Evolutionary conservation across 495 filamentous ascomycete genomes (phyloP), one percentile per base, ranked within the genome.

Genomic region (Usnea hakonensis): DNA sequence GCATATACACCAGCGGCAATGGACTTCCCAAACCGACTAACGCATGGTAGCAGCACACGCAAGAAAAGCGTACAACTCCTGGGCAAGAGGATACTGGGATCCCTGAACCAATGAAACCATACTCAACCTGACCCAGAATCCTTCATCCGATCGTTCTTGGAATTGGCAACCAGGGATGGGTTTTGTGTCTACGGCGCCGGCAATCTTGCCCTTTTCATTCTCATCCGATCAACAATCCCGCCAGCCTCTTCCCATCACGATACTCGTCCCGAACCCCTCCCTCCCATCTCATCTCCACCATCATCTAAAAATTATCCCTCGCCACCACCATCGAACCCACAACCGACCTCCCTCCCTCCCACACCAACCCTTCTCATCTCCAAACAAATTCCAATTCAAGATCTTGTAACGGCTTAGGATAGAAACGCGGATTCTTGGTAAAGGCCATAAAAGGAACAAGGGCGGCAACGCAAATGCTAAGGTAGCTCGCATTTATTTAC

Each of bases 41-140:
- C 35, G 1, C 26, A 17, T 46, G n/a, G n/a, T n/a, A 6, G 28
- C 57, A 73, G 70, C 50, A 69, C 63, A 32, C 75, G 73, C 55
- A 73, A 71, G 58, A 79, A 77, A 58, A 73, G 73, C 57, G 73
- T 71, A 52, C 52, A 78, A 32, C 67, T 76, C 32, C 68, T 79
- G n/a, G 77, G 76, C 44, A 78, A 77, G 70, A 78, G 75, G 62
- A 69, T 78, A 28, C 53, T 74, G 13, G 70, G 68, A 5, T 64
- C 61, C 14, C 41, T 69, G 50, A 70, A 69, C 21, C 58, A 61
- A 41, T 61, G 57, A 53, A 7, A 37, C 30, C n/a, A n/a, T 30
- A 16, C 4, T n/a, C 37, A 17, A 53, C 33, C n/a, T n/a, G n/a
- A n/a, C n/a, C n/a, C n/a, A n/a, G n/a, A n/a, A n/a, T n/a, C n/a